Conservation (phyloP, 139 green algal genomes). For the Tetradesmus lagerheimii region DNA sequence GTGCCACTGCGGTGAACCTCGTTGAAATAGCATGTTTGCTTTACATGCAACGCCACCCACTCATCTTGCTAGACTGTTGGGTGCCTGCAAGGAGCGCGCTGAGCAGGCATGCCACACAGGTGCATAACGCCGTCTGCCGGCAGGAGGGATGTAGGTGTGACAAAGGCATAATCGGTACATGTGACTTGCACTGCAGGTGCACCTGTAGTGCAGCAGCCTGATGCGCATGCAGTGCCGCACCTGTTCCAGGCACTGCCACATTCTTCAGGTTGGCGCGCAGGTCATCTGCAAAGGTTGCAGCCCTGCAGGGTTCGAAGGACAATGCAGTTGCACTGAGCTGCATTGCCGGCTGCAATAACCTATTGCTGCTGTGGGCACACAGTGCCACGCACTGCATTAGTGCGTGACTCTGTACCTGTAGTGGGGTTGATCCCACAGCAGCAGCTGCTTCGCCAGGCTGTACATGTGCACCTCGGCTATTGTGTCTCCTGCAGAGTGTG, state of each 20-base stretch:
- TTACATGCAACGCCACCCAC: too few species aligned
- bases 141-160: too few species aligned
- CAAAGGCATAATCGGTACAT: too few species aligned
- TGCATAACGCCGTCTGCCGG: too few species aligned
- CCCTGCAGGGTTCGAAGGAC: neutral
- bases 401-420: constrained; percentile 19
- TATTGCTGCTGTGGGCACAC: neutral
- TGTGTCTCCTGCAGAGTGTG: neutral
- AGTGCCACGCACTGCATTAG: neutral
- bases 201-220: neutral
- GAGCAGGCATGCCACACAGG: too few species aligned
- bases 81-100: too few species aligned
- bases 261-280: constrained; percentile 53
- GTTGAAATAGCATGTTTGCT: too few species aligned
- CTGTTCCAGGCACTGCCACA: constrained; percentile 50
- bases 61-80: too few species aligned
- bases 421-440: constrained; percentile 40
- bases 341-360: too few species aligned
- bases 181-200: too few species aligned
- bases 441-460: constrained; percentile 25
- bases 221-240: neutral
- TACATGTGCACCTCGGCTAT: constrained; percentile 38
- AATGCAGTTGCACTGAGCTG: too few species aligned
- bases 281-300: constrained; percentile 41
- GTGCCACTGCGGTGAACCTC: too few species aligned